Percentiles rank a stretch among this genome's conserved stretches.
These are phyloP conservation scores for Nephelium lappaceum DNA, from an alignment of 345 rosid species.

Conservation along the genomic window DNA sequence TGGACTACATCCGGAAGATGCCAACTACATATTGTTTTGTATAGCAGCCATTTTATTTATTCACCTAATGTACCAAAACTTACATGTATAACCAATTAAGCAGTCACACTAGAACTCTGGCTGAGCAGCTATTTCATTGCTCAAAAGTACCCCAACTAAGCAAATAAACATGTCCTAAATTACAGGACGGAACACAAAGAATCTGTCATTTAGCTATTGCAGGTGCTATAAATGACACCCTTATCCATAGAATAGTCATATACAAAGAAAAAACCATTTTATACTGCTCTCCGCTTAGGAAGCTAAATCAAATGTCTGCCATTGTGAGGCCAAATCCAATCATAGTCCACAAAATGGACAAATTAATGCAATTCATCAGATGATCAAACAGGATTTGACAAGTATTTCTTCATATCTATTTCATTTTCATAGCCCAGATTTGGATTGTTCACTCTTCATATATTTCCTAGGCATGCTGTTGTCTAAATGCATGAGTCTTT, in stretches of 20 bases:
- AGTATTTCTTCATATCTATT: not conserved
- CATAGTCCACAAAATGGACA: not conserved
- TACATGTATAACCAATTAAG: not conserved
- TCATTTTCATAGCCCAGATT: not conserved
- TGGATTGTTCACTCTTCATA: too few species aligned
- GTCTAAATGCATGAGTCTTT: not conserved
- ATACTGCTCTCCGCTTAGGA: not conserved
- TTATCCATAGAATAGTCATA: not conserved
- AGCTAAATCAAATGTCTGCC: not conserved
- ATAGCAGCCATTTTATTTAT: too few species aligned
- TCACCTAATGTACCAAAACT: too few species aligned
- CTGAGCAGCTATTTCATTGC: not conserved
- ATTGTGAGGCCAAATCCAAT: not conserved
- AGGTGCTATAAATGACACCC: not conserved
- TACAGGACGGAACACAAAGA: not conserved
- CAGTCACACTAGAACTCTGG: not conserved
- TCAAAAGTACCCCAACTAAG: too few species aligned
- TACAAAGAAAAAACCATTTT: not conserved
- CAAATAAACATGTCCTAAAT: too few species aligned
- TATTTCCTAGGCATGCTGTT: not conserved
- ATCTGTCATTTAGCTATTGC: not conserved
- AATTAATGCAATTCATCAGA: not conserved
- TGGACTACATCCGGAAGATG: not conserved
- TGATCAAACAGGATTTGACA: not conserved
- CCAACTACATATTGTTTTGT: not conserved